Evolutionary conservation across 2,329 filamentous ascomycete species (phyloP), one percentile per base, ranked within the genome.

Genomic region (Talaromyces pinophilus): DNA sequence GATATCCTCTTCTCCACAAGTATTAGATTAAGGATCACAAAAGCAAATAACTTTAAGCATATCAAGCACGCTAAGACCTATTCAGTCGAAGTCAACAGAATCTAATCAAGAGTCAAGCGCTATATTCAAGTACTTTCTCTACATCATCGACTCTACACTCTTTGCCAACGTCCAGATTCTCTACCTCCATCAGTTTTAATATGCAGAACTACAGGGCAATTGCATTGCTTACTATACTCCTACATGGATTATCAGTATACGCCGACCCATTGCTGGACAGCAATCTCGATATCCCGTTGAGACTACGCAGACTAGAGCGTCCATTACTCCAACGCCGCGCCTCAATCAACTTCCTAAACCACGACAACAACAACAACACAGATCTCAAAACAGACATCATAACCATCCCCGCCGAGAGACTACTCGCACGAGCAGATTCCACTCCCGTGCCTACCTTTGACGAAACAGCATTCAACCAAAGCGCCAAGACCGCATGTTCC

Each of bases 401-500:
- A 7, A 33, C 46, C 25, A 17, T 61, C 13, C 11, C 46, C 2
- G 4, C 22, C 0, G 22, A 52, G 7, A 44, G 40, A n/a, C 19
- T 64, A 6, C 5, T 59, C 1, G 38, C 48, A 15, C 55, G 62
- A 57, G 38, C 46, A 11, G 40, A 40, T 28, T 13, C 61, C 6
- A 50, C 48, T 33, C 35, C 64, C 17, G 50, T 52, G 35, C 55
- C 62, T 11, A 52, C 38, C 25, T 71, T 74, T 28, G 67, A 74
- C 59, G 69, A 71, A 59, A 55, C 68, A 25, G 57, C 69, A 40
- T 72, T 72, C 70, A 77, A 77, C 59, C 48, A 69, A 17, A 72
- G 72, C 52, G 90, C 86, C 7, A 80, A 82, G 38, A 72, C 79
- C 11, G 88, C 88, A 25, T 95, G 92, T 77, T 80, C 79, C 54